Evolutionary conservation across 2,329 filamentous ascomycete genomes (phyloP).

Genomic region (Alternaria sp.): DNA sequence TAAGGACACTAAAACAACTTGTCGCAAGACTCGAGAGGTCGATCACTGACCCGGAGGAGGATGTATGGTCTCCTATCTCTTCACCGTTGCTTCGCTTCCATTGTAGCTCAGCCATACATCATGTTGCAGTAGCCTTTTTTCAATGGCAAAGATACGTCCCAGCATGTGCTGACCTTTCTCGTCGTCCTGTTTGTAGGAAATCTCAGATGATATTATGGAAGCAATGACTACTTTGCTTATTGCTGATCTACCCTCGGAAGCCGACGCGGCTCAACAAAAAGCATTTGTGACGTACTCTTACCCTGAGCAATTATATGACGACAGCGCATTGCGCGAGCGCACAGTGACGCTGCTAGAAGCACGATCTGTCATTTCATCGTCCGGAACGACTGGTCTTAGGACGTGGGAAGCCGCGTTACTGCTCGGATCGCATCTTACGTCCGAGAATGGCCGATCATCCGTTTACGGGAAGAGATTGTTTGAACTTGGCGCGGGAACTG

Average conservation of each 20-base stretch:
- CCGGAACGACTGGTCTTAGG: constrained; percentile 76
- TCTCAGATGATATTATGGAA: constrained; percentile 81
- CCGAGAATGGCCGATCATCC: constrained; percentile 54
- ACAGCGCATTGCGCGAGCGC: constrained; percentile 30
- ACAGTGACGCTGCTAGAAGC: constrained; percentile 73
- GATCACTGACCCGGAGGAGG: constrained; percentile 82
- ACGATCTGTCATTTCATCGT: constrained; percentile 71
- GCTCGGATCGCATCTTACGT: constrained; percentile 71
- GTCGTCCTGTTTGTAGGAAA: constrained; percentile 66
- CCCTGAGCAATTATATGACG: constrained; percentile 31
- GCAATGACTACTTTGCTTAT: constrained; percentile 71
- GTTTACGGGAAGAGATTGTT: constrained; percentile 67
- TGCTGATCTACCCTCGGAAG: constrained; percentile 69
- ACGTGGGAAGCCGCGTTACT: constrained; percentile 85
- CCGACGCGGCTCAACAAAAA: constrained; percentile 73
- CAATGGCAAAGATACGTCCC: constrained; percentile 2
- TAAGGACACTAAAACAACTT: constrained; percentile 77
- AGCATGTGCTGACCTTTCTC: constrained; percentile 35
- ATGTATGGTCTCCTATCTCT: constrained; percentile 70
- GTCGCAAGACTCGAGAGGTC: constrained; percentile 73
- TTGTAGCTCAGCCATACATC: constrained; percentile 5
- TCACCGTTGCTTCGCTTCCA: constrained; percentile 18
- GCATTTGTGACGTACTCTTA: constrained; percentile 76
- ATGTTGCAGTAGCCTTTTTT: constrained; percentile 1
- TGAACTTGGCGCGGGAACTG: constrained; percentile 79